Conservation (phyloP, 257 asterid genomes). For the Pogostemon cablin region DNA sequence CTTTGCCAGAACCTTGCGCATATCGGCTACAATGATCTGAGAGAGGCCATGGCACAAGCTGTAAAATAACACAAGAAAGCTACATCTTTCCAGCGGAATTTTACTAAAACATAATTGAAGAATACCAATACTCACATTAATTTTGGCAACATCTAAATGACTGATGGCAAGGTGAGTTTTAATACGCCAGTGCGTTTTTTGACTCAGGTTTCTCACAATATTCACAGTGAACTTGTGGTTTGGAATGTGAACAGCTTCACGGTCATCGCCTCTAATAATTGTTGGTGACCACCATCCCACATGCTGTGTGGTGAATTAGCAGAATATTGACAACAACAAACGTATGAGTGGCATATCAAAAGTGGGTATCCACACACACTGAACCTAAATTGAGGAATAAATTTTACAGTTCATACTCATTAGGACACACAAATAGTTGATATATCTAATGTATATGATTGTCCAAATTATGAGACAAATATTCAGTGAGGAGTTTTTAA, state of each 20-base stretch:
- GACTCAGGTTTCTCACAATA: conserved; percentile 82
- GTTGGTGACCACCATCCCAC: conserved; percentile 99
- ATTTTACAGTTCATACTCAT: conserved; percentile 3
- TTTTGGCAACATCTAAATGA: conserved; percentile 82
- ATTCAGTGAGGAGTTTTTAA: conserved; percentile 10
- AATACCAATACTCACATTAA: conserved; percentile 54
- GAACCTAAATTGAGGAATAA: background rate
- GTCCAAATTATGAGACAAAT: background rate
- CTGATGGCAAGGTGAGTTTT: conserved; percentile 91
- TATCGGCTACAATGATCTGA: conserved; percentile 91
- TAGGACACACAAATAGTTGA: conserved; percentile 11
- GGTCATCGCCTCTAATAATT: conserved; percentile 88
- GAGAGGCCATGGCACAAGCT: conserved; percentile 23
- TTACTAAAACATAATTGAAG: conserved; percentile 3
- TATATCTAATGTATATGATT: background rate
- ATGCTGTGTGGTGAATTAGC: conserved; percentile 51
- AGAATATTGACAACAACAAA: conserved; percentile 16
- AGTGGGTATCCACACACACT: conserved; percentile 6
- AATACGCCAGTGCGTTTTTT: conserved; percentile 93
- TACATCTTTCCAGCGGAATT: conserved; percentile 19
- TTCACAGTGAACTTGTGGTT: conserved; percentile 90
- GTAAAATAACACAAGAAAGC: conserved; percentile 15
- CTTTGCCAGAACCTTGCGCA: conserved; percentile 94
- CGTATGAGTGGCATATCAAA: background rate
- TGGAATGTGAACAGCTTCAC: conserved; percentile 95